A percentile compares a stretch with the other conserved stretches of the same genome.
Conservation (phyloP, 495 filamentous ascomycete species). For the Symbiotaphrina buchneri region DNA sequence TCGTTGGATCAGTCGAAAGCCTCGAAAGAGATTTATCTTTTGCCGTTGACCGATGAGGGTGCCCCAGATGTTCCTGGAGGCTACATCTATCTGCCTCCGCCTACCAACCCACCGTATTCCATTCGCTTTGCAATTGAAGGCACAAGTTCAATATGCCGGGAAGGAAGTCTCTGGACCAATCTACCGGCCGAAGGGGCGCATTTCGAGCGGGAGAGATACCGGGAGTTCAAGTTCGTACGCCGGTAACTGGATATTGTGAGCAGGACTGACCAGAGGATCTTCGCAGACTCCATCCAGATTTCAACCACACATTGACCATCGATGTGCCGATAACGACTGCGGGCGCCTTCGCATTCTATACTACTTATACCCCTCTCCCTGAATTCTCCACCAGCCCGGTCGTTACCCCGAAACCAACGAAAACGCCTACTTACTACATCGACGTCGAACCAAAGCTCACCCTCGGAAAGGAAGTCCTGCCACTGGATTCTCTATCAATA, state of each 20-base stretch:
- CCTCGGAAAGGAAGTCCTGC: constrained; percentile 42
- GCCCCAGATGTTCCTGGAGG: constrained; percentile 73
- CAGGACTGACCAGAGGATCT: constrained; percentile 4
- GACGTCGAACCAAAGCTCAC: constrained; percentile 74
- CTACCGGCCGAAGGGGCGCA: constrained; percentile 51
- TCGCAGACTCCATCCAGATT: constrained; percentile 64
- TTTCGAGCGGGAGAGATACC: constrained; percentile 58
- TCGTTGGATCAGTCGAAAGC: no score
- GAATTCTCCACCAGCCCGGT: constrained; percentile 37
- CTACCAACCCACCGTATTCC: constrained; percentile 41
- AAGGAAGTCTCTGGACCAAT: constrained; percentile 92
- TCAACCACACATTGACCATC: constrained; percentile 77
- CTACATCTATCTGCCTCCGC: constrained; percentile 79
- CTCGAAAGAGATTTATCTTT: constrained; percentile 41
- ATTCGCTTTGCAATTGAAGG: constrained; percentile 90
- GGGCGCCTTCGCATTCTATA: constrained; percentile 94
- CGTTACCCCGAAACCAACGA: constrained; percentile 24
- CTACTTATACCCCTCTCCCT: constrained; percentile 74
- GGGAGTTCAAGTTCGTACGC: constrained; percentile 58
- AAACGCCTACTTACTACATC: constrained; percentile 65
- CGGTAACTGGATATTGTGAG: constrained; percentile 61
- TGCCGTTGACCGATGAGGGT: constrained; percentile 79
- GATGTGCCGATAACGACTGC: constrained; percentile 62
- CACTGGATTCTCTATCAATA: constrained; percentile 68
- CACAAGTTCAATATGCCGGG: constrained; percentile 79